Conservation (phyloP, 2,329 filamentous ascomycete genomes). For the Penicillium sp. region DNA sequence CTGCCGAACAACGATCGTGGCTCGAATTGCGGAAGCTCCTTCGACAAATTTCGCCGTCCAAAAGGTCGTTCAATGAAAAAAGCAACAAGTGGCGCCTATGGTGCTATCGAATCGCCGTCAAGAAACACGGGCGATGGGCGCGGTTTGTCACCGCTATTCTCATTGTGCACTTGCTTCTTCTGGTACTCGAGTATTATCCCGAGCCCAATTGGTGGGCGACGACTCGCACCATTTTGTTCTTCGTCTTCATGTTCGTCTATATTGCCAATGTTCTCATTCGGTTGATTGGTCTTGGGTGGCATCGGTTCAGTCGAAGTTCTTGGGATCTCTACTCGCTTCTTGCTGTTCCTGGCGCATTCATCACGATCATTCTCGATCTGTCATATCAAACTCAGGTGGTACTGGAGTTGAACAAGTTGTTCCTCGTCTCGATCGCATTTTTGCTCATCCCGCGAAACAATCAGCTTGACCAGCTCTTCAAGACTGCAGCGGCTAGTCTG, state of each 20-base stretch:
- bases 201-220: constrained; percentile 72
- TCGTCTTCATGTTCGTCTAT: constrained; percentile 80
- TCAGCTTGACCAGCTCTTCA: constrained; percentile 96
- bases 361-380: constrained; percentile 74
- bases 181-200: constrained; percentile 83
- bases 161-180: constrained; percentile 77
- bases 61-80: constrained; percentile 79
- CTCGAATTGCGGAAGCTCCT: constrained; percentile 90
- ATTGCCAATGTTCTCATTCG: constrained; percentile 80
- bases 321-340: constrained; percentile 93
- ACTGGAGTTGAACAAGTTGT: constrained; percentile 86
- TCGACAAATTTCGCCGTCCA: constrained; percentile 90
- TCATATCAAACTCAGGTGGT: constrained; percentile 65
- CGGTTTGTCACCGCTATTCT: constrained; percentile 76
- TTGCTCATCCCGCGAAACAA: constrained; percentile 95
- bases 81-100: constrained; percentile 81
- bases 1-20: constrained; percentile 95
- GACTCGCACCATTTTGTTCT: constrained; percentile 73
- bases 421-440: constrained; percentile 85
- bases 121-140: constrained; percentile 94
- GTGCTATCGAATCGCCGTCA: constrained; percentile 92
- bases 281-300: constrained; percentile 87
- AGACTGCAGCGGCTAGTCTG: constrained; percentile 93
- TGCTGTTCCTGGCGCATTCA: constrained; percentile 76
- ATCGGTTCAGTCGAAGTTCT: constrained; percentile 85